phyloP scores from a whole-genome alignment of 1,139 yeast species.

The Sugiyamaella paludigena region DNA sequence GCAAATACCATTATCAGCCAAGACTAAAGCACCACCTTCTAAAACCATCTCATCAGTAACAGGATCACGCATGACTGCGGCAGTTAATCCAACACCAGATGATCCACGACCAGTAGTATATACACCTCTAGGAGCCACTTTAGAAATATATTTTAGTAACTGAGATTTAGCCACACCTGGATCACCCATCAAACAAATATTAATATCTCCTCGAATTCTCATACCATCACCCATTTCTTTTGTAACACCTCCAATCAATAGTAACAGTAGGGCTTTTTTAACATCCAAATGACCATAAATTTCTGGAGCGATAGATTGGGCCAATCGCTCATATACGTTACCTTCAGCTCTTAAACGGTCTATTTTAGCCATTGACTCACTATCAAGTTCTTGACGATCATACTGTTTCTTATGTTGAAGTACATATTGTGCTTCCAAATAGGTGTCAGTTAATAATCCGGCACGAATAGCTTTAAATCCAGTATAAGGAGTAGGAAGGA shows the following conservation, averaged over 20 bases:
- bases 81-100: conserved; percentile 98
- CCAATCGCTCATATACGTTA: conserved; percentile 73
- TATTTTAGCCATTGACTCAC: conserved; percentile 56
- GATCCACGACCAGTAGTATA: conserved; percentile 99
- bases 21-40: conserved; percentile 97
- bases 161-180: conserved; percentile 99
- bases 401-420: conserved; percentile 88
- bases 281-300: conserved; percentile 93
- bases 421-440: conserved; percentile 81
- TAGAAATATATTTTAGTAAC: conserved; percentile 82
- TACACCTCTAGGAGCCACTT: conserved; percentile 94
- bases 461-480: conserved; percentile 92
- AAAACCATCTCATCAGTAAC: conserved; percentile 97
- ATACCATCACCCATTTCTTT: conserved; percentile 95
- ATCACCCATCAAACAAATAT: conserved; percentile 97
- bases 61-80: conserved; percentile 98
- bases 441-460: conserved; percentile 91
- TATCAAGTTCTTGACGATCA: conserved; percentile 59
- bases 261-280: conserved; percentile 79
- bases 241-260: conserved; percentile 93
- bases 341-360: conserved; percentile 55
- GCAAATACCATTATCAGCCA: conserved; percentile 97
- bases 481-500: conserved; percentile 91
- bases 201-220: conserved; percentile 96
- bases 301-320: conserved; percentile 95